Conservation (phyloP, 1,139 yeast species). For the Geotrichum siamense region DNA sequence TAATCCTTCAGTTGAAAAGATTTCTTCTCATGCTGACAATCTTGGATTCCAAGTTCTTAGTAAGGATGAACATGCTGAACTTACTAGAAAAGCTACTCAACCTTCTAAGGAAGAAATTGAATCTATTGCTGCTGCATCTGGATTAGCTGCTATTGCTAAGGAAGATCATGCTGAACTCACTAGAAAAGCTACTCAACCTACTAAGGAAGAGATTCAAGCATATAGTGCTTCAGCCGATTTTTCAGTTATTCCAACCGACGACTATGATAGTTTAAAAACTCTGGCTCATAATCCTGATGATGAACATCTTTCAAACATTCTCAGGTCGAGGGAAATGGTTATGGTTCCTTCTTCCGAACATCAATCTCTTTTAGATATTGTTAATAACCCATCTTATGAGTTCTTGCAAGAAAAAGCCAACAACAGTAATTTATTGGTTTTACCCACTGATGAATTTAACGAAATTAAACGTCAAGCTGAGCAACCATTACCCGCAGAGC, state of each 20-base stretch:
- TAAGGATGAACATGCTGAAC: slow-evolving; percentile 22
- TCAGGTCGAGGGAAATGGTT: slow-evolving; percentile 28
- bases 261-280: slow-evolving; percentile 13
- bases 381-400: slow-evolving; percentile 15
- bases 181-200: slow-evolving; percentile 24
- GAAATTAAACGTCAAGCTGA: slow-evolving; percentile 17
- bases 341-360: slow-evolving; percentile 26
- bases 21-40: slow-evolving; percentile 42
- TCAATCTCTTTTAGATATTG: slow-evolving; percentile 19
- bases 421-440: slow-evolving; percentile 23
- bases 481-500: slow-evolving; percentile 30
- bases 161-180: slow-evolving; percentile 24
- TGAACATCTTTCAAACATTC: slow-evolving; percentile 27
- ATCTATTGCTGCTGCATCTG: slow-evolving; percentile 26
- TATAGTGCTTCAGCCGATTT: slow-evolving; percentile 9
- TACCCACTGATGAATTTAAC: slow-evolving; percentile 26
- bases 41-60: slow-evolving; percentile 28
- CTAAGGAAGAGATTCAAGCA: slow-evolving; percentile 29
- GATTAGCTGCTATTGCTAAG: slow-evolving; percentile 26
- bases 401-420: slow-evolving; percentile 19
- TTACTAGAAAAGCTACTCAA: slow-evolving; percentile 19
- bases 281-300: slow-evolving; percentile 11
- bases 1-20: slow-evolving; percentile 32
- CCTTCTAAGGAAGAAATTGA: slow-evolving; percentile 18
- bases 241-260: slow-evolving; percentile 8